Evolutionary conservation across 2,329 filamentous ascomycete species (phyloP).

Genomic region (Iodosphaeria phyllophila): DNA sequence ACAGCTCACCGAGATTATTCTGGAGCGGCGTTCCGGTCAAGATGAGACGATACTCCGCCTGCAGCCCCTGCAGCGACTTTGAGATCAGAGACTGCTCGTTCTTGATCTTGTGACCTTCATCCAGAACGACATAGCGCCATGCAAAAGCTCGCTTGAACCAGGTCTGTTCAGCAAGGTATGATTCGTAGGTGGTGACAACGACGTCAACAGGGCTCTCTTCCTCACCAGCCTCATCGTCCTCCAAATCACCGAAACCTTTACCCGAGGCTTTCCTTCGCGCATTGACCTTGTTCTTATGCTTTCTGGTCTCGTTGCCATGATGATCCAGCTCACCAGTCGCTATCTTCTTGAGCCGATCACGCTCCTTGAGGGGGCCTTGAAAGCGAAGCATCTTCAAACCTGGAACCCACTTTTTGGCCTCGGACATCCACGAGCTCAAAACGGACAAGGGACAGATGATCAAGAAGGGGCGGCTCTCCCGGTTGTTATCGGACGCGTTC

Average conservation of each 20-base stretch:
- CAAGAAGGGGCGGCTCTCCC: too few species aligned
- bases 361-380: constrained; percentile 90
- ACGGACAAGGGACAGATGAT: constrained; percentile 96
- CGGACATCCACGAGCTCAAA: constrained; percentile 93
- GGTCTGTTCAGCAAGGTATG: constrained; percentile 97
- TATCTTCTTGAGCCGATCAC: too few species aligned
- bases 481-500: constrained; percentile 74
- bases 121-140: constrained; percentile 99
- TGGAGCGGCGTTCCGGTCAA: constrained; percentile 92
- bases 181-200: constrained; percentile 88
- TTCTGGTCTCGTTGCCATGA: too few species aligned
- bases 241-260: constrained; percentile 94
- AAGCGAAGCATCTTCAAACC: constrained; percentile 77
- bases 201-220: too few species aligned
- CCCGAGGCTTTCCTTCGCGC: constrained; percentile 80
- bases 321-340: too few species aligned
- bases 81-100: constrained; percentile 93
- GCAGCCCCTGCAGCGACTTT: constrained; percentile 88
- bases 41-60: constrained; percentile 86
- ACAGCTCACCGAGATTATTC: constrained; percentile 90
- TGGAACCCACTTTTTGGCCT: constrained; percentile 98
- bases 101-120: constrained; percentile 99
- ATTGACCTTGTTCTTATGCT: too few species aligned
- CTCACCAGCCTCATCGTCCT: too few species aligned
- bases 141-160: too few species aligned